Percentiles rank a stretch among this genome's conserved stretches.
Evolutionary conservation across 176 grass and related monocot species (phyloP).

Genomic region (Oryza punctata): DNA sequence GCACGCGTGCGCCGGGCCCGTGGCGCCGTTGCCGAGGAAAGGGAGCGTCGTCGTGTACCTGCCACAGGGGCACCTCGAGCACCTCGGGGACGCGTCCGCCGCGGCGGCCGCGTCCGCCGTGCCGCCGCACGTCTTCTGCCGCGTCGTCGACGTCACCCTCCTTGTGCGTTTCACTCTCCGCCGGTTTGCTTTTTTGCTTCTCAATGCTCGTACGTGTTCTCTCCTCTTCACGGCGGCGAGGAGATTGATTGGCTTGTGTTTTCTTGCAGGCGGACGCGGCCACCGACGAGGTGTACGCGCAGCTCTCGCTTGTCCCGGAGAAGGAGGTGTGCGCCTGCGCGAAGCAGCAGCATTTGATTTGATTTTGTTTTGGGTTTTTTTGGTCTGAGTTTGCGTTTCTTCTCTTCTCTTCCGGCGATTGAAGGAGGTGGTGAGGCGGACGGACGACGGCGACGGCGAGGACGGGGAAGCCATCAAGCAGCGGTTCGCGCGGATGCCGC

Average conservation of each 20-base stretch:
- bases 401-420: neutral
- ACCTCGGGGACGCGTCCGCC: constrained; percentile 37
- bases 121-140: constrained; percentile 79
- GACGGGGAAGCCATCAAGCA: constrained; percentile 52
- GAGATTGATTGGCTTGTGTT: neutral
- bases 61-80: constrained; percentile 75
- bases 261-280: constrained; percentile 70
- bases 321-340: constrained; percentile 61
- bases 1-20: constrained; percentile 87
- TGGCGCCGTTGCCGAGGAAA: constrained; percentile 56
- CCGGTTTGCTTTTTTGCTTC: neutral
- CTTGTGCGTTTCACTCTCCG: constrained; percentile 57
- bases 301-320: constrained; percentile 72
- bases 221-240: neutral
- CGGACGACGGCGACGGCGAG: constrained; percentile 51
- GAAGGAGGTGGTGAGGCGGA: constrained; percentile 39
- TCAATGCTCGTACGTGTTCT: constrained; percentile 9
- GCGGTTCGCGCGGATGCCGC: constrained; percentile 61
- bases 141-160: constrained; percentile 80
- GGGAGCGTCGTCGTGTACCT: constrained; percentile 73
- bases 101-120: constrained; percentile 12
- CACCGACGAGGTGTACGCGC: constrained; percentile 88
- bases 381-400: neutral
- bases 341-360: neutral
- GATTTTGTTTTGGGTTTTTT: neutral